These are phyloP conservation scores for Fusarium phyllophilum DNA, from an alignment of 2,329 filamentous ascomycete species.

Conservation along the genomic window DNA sequence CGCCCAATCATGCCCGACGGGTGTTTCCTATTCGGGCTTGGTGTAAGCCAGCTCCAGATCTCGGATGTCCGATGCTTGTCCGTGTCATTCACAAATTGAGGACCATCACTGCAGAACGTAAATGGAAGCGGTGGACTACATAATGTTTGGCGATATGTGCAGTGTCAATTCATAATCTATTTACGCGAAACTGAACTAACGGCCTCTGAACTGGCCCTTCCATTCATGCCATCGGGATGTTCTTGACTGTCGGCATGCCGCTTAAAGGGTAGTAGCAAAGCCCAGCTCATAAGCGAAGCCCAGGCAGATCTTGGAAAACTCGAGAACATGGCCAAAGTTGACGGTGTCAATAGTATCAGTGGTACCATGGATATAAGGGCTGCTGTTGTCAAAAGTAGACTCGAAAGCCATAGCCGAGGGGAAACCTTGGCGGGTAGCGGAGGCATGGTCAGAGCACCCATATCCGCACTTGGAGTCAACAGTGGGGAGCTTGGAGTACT, in stretches of 20 bases:
- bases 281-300: constrained; percentile 63
- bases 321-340: constrained; percentile 72
- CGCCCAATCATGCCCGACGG: fast-evolving
- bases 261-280: constrained; percentile 53
- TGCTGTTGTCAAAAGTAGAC: constrained; percentile 66
- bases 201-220: fast-evolving
- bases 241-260: fast-evolving
- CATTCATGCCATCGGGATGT: neutral
- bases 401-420: constrained; percentile 73
- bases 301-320: constrained; percentile 66
- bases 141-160: fast-evolving
- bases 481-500: constrained; percentile 53
- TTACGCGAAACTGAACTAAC: neutral
- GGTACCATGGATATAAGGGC: constrained; percentile 78
- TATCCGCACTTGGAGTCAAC: constrained; percentile 64
- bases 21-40: neutral
- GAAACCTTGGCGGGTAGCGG: constrained; percentile 72
- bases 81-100: neutral
- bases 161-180: neutral
- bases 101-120: fast-evolving
- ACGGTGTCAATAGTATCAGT: constrained; percentile 77
- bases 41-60: neutral
- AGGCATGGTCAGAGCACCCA: constrained; percentile 69
- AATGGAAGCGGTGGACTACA: fast-evolving
- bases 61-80: neutral